Base-by-base conservation (phyloP, 768 basidiomycete genomes). In the Pisolithus sp. region DNA sequence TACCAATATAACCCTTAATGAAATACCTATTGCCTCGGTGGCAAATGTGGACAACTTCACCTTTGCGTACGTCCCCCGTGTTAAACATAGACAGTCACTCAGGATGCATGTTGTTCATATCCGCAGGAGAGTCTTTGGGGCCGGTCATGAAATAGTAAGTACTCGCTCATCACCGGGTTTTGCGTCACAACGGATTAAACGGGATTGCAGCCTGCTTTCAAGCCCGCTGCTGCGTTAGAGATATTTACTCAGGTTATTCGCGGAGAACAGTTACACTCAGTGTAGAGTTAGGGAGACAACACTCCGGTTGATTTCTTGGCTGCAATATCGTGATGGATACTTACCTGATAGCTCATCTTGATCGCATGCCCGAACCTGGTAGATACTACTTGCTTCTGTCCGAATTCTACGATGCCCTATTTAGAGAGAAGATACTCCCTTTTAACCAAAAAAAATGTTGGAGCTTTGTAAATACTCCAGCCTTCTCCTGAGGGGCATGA, bases 21-120 rank as follows among this genome's bases (percentile, higher is more conserved):
- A 76, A 2, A 65, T 62, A 5, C 56, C 79, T 0, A 76, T 85
- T 5, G 83, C 80, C 0, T 77, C 81, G 0, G 72, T 83, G 17
- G 76, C 81, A 60, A 83, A 84, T 47, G 77, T 85, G 31, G 81
- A 80, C 54, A 81, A 82, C 52, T 84, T 85, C 59, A 71, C 79
- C 0, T 86, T 85, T 62, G 84, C 81, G 82, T 83, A 52, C 58
- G 82, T 75, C 3, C 12, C n/a, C 23, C n/a, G 31, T 12, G 37
- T 24, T 26, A 12, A 40, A 21, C 20, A 20, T 23, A 18, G 10
- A 20, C n/a, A 0, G 2, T 28, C 15, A 20, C 39, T 9, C 7
- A 20, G 2, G 18, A 28, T 26, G n/a, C 17, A 17, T 2, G 9
- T 34, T 37, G 13, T n/a, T 50, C 38, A 15, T 31, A 9, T 24